Percentiles rank a stretch among this genome's conserved stretches.
phyloP scores from a whole-genome alignment of 192 early-diverging fungal genomes.

The Entomortierella chlamydospora region DNA sequence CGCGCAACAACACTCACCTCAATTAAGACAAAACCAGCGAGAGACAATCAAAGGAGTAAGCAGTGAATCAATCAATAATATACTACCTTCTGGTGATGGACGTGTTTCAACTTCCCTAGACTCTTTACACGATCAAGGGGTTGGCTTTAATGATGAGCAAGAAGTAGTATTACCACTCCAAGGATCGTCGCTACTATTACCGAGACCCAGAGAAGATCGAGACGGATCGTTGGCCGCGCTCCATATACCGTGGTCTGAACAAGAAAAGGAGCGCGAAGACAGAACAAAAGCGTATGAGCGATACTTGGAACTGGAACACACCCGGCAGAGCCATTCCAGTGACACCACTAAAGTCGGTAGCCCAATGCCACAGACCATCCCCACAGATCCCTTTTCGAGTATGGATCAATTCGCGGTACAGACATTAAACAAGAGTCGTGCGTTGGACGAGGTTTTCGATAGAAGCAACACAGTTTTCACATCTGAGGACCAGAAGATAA shows the following conservation, averaged over 20 bases:
- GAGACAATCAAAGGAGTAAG: too few species aligned
- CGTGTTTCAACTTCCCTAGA: too few species aligned
- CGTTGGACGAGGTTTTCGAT: too few species aligned
- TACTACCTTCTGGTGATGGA: too few species aligned
- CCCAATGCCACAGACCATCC: background rate
- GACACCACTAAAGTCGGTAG: constrained; percentile 6
- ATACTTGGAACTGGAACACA: background rate
- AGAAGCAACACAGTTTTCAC: too few species aligned
- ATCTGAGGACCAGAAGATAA: too few species aligned
- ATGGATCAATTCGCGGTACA: background rate
- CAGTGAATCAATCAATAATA: too few species aligned
- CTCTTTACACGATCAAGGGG: too few species aligned
- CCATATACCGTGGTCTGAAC: background rate
- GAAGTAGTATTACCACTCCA: background rate
- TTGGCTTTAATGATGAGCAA: background rate
- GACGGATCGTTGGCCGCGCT: background rate
- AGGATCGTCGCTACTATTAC: background rate
- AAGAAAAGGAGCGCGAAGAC: too few species aligned
- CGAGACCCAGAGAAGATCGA: background rate
- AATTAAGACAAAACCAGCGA: too few species aligned
- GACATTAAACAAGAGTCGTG: too few species aligned
- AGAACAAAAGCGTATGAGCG: background rate
- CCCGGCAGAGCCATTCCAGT: constrained; percentile 9
- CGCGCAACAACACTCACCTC: too few species aligned
- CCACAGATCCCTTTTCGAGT: background rate